phyloP scores from a whole-genome alignment of 1,284 basidiomycete species.

The Sanghuangporus weigelae region DNA sequence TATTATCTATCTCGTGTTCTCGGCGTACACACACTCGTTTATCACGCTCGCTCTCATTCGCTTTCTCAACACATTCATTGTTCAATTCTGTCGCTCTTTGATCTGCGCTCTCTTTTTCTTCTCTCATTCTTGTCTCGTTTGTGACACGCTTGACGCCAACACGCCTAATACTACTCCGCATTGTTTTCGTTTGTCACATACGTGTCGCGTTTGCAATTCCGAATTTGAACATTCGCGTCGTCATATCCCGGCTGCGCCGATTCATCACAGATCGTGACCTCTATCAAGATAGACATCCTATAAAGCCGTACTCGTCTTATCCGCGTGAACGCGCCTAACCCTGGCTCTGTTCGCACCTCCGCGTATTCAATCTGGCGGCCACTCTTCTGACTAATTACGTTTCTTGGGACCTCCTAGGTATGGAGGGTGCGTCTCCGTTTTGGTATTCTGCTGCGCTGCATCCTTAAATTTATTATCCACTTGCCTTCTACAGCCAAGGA shows the following conservation, averaged over 20 bases:
- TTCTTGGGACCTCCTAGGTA: slow-evolving; percentile 26
- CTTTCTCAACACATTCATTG: slow-evolving; percentile 8
- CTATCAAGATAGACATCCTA: slow-evolving; percentile 3
- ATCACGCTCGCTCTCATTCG: slow-evolving; percentile 5
- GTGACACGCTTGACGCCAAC: slow-evolving; percentile 14
- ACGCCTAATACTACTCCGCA: slow-evolving; percentile 1
- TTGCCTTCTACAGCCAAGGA: slow-evolving; percentile 22
- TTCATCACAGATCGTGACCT: slow-evolving; percentile 1
- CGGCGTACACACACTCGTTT: slow-evolving; percentile 1
- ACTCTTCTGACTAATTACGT: slow-evolving; percentile 22
- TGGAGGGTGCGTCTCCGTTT: slow-evolving; percentile 25
- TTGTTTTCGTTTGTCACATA: slow-evolving; percentile 3
- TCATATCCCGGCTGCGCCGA: slow-evolving; percentile 17
- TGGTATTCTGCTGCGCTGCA: slow-evolving; percentile 10
- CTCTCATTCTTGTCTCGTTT: not conserved
- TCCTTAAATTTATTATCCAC: slow-evolving; percentile 8
- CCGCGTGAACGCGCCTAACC: slow-evolving; percentile 15
- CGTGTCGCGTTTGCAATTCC: not conserved
- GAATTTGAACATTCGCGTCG: slow-evolving; percentile 6
- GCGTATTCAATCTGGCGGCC: slow-evolving; percentile 25
- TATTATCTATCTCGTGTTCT: slow-evolving; percentile 3
- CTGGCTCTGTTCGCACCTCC: slow-evolving; percentile 11
- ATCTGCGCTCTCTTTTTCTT: slow-evolving; percentile 7
- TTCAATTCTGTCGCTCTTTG: slow-evolving; percentile 9
- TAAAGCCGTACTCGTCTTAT: not conserved